Percentiles rank a stretch among this genome's conserved stretches.
phyloP scores from a whole-genome alignment of 176 grass and related monocot species.

The Carex kokanica region DNA sequence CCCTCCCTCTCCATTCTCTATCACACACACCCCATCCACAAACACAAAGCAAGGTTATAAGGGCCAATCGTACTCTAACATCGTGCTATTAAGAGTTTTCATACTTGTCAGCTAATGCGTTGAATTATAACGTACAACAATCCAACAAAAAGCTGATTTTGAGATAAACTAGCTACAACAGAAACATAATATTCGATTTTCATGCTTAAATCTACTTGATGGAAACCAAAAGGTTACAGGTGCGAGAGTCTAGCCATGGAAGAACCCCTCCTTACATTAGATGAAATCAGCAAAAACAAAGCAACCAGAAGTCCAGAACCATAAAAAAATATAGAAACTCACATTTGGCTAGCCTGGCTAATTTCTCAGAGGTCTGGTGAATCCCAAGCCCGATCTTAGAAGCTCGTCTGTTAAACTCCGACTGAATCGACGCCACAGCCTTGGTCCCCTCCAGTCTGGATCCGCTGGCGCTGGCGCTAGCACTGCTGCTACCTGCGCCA shows the following conservation, averaged over 20 bases:
- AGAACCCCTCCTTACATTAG: background rate
- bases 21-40: too few relatives aligned
- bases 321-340: background rate
- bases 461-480: background rate
- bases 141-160: too few relatives aligned
- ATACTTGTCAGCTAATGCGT: background rate
- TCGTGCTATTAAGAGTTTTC: background rate
- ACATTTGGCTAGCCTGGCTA: slow-evolving; percentile 81
- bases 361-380: slow-evolving; percentile 90
- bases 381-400: slow-evolving; percentile 91
- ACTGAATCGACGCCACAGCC: slow-evolving; percentile 43
- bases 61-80: background rate
- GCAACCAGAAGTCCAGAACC: background rate
- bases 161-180: background rate
- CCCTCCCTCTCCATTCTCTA: too few relatives aligned
- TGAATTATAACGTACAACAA: too few relatives aligned
- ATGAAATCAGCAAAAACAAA: background rate
- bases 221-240: background rate
- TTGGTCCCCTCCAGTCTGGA: slow-evolving; percentile 40
- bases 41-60: background rate
- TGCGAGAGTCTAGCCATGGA: background rate
- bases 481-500: slow-evolving; percentile 18
- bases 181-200: background rate
- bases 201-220: background rate
- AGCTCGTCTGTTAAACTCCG: slow-evolving; percentile 83